phyloP scores from a whole-genome alignment of 2,329 filamentous ascomycete genomes.

The Didymella lethalis region DNA sequence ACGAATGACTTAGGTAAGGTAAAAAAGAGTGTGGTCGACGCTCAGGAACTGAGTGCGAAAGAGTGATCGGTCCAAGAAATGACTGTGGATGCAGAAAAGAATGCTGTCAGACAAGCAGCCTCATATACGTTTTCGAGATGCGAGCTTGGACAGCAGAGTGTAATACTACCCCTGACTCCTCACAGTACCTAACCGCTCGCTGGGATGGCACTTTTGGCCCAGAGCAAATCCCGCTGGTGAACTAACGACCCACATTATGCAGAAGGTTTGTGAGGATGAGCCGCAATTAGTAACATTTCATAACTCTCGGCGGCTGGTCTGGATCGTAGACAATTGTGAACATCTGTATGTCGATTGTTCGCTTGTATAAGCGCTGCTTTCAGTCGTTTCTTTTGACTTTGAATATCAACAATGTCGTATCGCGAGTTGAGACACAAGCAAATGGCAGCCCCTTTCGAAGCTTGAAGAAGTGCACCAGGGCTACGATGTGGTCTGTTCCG shows the following conservation, averaged over 20 bases:
- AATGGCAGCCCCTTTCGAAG: background rate
- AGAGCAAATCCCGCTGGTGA: conserved; percentile 8
- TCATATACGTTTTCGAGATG: conserved; percentile 14
- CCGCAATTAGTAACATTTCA: conserved; percentile 3
- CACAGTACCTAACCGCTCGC: background rate
- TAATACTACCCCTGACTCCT: conserved; percentile 16
- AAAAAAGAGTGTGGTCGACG: conserved; percentile 22
- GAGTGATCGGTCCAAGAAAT: conserved; percentile 26
- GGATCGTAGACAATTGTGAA: background rate
- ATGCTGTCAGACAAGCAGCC: conserved; percentile 4
- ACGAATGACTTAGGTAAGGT: conserved; percentile 40
- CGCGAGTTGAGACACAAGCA: background rate
- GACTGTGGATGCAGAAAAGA: conserved; percentile 22
- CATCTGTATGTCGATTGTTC: background rate
- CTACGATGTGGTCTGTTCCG: conserved; percentile 2
- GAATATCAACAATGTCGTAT: background rate
- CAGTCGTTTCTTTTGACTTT: background rate
- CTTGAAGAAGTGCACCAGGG: background rate
- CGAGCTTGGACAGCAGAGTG: conserved; percentile 11
- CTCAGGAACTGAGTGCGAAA: conserved; percentile 29
- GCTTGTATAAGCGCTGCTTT: background rate
- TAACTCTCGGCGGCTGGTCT: background rate
- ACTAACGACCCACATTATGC: conserved; percentile 6
- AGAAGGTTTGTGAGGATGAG: conserved; percentile 8
- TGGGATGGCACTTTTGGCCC: conserved; percentile 4